These are phyloP conservation scores for Claviceps pazoutovae DNA, from an alignment of 2,329 filamentous ascomycete species.

Conservation along the genomic window DNA sequence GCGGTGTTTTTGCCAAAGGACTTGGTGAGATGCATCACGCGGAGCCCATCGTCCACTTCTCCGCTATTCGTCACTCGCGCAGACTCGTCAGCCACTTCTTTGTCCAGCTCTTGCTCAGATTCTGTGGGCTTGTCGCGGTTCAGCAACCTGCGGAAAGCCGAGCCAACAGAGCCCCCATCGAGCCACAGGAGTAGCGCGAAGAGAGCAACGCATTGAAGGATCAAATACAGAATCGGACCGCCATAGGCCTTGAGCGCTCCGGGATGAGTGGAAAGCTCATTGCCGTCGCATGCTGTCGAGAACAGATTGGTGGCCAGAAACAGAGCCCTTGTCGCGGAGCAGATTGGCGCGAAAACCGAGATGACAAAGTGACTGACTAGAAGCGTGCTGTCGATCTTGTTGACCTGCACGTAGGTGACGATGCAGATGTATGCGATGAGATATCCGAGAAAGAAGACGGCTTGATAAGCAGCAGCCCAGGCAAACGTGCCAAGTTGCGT, in stretches of 20 bases:
- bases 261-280: conserved; percentile 51
- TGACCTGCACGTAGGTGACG: conserved; percentile 59
- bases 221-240: conserved; percentile 70
- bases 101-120: conserved; percentile 28
- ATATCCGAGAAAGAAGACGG: conserved; percentile 56
- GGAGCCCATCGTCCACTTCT: conserved; percentile 46
- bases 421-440: conserved; percentile 58
- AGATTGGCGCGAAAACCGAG: conserved; percentile 60
- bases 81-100: conserved; percentile 53
- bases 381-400: conserved; percentile 52
- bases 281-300: conserved; percentile 58
- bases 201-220: conserved; percentile 56
- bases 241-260: conserved; percentile 63
- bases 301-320: conserved; percentile 75
- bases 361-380: conserved; percentile 63
- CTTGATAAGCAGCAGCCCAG: conserved; percentile 64
- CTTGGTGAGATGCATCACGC: conserved; percentile 71
- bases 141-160: conserved; percentile 31
- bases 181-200: conserved; percentile 65
- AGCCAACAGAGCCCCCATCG: conserved; percentile 58
- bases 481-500: conserved; percentile 78
- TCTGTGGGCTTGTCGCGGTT: conserved; percentile 15
- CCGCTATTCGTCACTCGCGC: conserved; percentile 36
- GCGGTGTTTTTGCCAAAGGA: conserved; percentile 61
- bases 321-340: conserved; percentile 58